Evolutionary conservation across 2,329 filamentous ascomycete species (phyloP).

Genomic region (Cyphellophora attinorum): DNA sequence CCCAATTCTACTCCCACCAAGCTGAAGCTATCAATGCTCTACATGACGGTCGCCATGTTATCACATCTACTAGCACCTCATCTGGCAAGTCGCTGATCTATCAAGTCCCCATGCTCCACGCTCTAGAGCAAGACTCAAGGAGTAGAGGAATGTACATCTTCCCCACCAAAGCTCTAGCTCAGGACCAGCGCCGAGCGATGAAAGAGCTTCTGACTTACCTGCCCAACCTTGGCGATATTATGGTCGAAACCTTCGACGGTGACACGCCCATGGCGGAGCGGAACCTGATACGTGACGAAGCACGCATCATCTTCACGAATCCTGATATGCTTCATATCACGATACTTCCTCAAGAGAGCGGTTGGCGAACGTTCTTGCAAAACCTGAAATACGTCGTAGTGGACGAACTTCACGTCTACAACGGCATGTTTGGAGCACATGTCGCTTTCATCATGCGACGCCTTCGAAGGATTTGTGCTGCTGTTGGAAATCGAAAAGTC

Average conservation of each 20-base stretch:
- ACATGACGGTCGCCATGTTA: conserved; percentile 72
- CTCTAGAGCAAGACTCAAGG: conserved; percentile 65
- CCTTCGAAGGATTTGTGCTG: conserved; percentile 76
- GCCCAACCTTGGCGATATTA: conserved; percentile 60
- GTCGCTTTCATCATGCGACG: conserved; percentile 91
- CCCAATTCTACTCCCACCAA: conserved; percentile 81
- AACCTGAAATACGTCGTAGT: conserved; percentile 86
- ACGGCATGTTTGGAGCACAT: conserved; percentile 87
- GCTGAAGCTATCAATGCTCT: conserved; percentile 86
- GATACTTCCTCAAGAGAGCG: conserved; percentile 82
- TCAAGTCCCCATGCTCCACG: conserved; percentile 82
- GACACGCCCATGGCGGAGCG: conserved; percentile 78
- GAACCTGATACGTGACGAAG: conserved; percentile 74
- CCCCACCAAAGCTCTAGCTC: conserved; percentile 89
- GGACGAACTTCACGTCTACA: conserved; percentile 91
- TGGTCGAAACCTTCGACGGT: conserved; percentile 92
- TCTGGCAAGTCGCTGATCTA: conserved; percentile 98
- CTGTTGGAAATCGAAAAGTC: conserved; percentile 73
- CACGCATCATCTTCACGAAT: conserved; percentile 91
- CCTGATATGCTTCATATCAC: conserved; percentile 96
- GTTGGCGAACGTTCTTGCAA: conserved; percentile 79
- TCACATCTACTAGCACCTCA: conserved; percentile 88
- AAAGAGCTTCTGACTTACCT: conserved; percentile 77
- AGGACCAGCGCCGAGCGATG: conserved; percentile 84
- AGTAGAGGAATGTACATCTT: conserved; percentile 96